A percentile compares a stretch with the other conserved stretches of the same genome.
Evolutionary conservation across 1,284 basidiomycete genomes (phyloP).

Genomic region (Sanghuangporus sanghuang): DNA sequence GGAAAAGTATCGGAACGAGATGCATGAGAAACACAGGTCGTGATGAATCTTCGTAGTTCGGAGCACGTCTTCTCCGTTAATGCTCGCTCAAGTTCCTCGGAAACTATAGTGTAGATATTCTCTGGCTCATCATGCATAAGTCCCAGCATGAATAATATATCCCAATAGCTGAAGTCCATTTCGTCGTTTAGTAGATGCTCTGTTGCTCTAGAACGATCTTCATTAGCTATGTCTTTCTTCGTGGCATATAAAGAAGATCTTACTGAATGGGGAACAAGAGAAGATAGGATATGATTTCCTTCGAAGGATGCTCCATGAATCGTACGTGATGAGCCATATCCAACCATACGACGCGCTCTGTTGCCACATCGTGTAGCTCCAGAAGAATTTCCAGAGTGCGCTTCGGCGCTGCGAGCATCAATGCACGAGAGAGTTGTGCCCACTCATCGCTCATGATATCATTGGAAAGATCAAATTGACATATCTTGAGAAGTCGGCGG

Average conservation of each 20-base stretch:
- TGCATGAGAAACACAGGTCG: neutral
- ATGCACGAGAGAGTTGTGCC: neutral
- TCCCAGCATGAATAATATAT: neutral
- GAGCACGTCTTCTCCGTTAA: neutral
- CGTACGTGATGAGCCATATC: slow-evolving; percentile 5
- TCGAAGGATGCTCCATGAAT: slow-evolving; percentile 2
- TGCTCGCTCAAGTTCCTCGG: neutral
- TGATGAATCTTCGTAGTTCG: neutral
- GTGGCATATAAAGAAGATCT: neutral
- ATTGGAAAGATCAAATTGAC: neutral
- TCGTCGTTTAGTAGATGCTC: neutral
- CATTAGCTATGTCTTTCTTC: neutral
- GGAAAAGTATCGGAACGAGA: neutral
- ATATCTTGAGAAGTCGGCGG: slow-evolving; percentile 3
- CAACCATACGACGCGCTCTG: slow-evolving; percentile 9
- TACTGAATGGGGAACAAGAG: slow-evolving; percentile 1
- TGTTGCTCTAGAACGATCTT: neutral
- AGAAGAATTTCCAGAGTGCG: slow-evolving; percentile 1
- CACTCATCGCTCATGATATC: slow-evolving; percentile 3
- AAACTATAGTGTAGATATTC: neutral
- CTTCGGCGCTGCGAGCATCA: neutral
- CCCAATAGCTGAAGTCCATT: neutral
- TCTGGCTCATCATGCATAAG: neutral
- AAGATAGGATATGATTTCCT: neutral
- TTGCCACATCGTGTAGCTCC: neutral